Base-by-base conservation (phyloP, 1,139 yeast species). In the Starmera stellimalicola region DNA sequence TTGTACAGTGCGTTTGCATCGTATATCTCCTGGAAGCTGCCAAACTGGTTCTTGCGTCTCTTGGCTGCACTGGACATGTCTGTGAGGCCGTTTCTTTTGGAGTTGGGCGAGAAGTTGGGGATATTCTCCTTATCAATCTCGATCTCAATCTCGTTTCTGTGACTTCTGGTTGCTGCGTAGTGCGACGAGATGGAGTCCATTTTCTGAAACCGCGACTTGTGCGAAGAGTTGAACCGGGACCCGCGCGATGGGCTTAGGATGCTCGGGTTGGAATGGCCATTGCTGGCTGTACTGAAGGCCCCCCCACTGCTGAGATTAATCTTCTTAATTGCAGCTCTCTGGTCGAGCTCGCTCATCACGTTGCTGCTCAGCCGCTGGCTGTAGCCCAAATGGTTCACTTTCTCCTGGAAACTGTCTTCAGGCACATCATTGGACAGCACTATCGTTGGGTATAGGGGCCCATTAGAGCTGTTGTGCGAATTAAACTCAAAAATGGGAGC, bases 161-260 rank as follows among this genome's bases (percentile, higher is more conserved):
- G 12, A 11, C 14, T 15, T 30, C 46, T 42, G 7, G 40, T 33
- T 1, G 55, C 48, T 3, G 58, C 50, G 33, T 55, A 56, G 38
- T 57, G 60, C 0, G 46, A 35, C 4, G 54, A 51, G 6, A 57
- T 44, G 1, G 59, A 51, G n/a, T 55, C 58, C 56, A 56, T 45
- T 30, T 41, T 44, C 16, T 46, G 39, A 38, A 56, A 55, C 33
- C 48, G 45, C 11, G 43, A 29, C 12, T 48, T 41, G 33, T 55
- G 56, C 3, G 40, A 34, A 2, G 39, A 19, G 27, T 49, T 40
- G 31, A 33, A 37, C 26, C 47, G 33, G 16, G 44, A 32, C 30
- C 37, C 34, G 32, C 44, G 33, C 28, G n/a, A n/a, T n/a, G n/a
- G n/a, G 12, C 11, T 19, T 8, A 11, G 10, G 10, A 12, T 11